Conservation (phyloP, 2,329 filamentous ascomycete genomes). For the Ceratocystis variospora region DNA sequence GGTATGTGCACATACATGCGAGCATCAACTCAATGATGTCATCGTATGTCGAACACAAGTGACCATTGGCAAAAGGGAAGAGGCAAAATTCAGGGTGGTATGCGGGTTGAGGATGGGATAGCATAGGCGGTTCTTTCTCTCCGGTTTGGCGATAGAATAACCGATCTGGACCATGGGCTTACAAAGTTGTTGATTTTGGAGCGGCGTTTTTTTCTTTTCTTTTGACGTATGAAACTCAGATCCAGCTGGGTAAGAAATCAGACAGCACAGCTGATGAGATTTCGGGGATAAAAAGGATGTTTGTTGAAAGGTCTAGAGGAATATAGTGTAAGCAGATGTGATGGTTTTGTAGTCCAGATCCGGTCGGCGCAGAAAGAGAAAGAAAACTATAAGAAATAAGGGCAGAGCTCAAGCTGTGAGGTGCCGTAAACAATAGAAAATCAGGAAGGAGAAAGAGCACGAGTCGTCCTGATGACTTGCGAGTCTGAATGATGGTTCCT, state of each 20-base stretch:
- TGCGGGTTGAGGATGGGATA: background rate
- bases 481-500: background rate
- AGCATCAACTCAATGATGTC: background rate
- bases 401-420: background rate
- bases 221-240: conserved; percentile 1
- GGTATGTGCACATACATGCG: background rate
- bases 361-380: background rate
- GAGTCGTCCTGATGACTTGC: background rate
- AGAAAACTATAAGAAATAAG: background rate
- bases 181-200: background rate
- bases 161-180: background rate
- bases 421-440: background rate
- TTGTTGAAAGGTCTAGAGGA: conserved; percentile 7
- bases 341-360: background rate
- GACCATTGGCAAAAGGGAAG: background rate
- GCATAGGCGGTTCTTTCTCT: background rate
- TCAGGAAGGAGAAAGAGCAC: background rate
- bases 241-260: conserved; percentile 14
- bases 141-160: background rate
- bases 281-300: background rate
- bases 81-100: background rate
- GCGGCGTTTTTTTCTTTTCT: background rate
- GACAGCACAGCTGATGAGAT: conserved; percentile 11
- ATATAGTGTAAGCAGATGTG: conserved; percentile 1
- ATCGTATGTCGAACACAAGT: background rate